Percentiles rank a stretch among this genome's conserved stretches.
phyloP scores from a whole-genome alignment of 352 stramenopile genomes.

The Globisporangium ultimum region DNA sequence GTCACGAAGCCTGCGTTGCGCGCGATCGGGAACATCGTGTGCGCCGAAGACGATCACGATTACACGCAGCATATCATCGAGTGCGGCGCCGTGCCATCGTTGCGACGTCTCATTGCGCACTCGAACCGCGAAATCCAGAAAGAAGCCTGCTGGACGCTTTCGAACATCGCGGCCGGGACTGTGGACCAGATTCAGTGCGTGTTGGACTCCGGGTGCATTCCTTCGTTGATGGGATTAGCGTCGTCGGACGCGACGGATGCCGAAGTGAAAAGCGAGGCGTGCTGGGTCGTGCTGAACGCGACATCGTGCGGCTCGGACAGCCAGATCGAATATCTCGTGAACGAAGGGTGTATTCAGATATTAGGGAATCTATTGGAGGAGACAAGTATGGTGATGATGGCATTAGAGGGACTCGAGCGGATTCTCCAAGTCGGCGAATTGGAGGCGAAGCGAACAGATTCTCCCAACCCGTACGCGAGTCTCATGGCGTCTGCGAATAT shows the following conservation, averaged over 20 bases:
- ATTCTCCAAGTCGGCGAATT: constrained; percentile 95
- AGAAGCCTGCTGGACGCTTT: constrained; percentile 95
- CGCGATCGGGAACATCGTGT: constrained; percentile 99
- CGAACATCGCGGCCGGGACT: constrained; percentile 97
- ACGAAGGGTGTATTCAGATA: constrained; percentile 86
- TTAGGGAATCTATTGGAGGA: constrained; percentile 92
- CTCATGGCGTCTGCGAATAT: constrained; percentile 90
- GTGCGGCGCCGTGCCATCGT: constrained; percentile 92
- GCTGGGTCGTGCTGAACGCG: constrained; percentile 98
- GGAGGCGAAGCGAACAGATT: constrained; percentile 79
- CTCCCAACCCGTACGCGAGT: constrained; percentile 87
- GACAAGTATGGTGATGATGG: constrained; percentile 99
- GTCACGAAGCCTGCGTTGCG: constrained; percentile 96
- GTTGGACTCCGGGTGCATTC: constrained; percentile 95
- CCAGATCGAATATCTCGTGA: constrained; percentile 90
- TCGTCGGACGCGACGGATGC: constrained; percentile 90
- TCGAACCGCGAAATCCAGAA: constrained; percentile 98
- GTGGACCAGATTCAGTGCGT: constrained; percentile 98
- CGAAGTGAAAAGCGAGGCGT: constrained; percentile 97
- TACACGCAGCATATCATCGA: constrained; percentile 96
- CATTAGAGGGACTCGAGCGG: constrained; percentile 95
- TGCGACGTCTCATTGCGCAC: constrained; percentile 93
- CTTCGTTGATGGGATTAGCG: constrained; percentile 93
- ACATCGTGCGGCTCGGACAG: constrained; percentile 96
- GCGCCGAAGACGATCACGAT: constrained; percentile 93